Conservation (phyloP, 805 yeast genomes). For the Cyberlindnera nakhonratchasimensis region DNA sequence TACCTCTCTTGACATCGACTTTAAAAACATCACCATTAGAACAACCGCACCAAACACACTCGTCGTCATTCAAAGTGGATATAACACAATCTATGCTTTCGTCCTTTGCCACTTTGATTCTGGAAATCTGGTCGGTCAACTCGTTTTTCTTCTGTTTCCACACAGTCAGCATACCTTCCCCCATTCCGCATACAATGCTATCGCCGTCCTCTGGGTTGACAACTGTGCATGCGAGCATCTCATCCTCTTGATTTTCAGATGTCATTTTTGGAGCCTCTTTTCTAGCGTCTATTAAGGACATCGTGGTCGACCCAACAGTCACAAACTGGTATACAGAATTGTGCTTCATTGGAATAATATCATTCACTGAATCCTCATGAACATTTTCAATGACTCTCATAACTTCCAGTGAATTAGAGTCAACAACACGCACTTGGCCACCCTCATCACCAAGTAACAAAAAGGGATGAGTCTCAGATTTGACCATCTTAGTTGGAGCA, state of each 20-base stretch:
- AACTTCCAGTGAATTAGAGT: constrained; percentile 47
- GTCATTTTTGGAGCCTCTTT: constrained; percentile 45
- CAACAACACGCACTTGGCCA: constrained; percentile 64
- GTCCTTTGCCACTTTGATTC: constrained; percentile 65
- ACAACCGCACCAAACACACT: constrained; percentile 72
- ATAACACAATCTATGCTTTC: constrained; percentile 71
- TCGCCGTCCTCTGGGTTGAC: constrained; percentile 61
- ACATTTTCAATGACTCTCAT: constrained; percentile 48
- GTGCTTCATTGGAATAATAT: constrained; percentile 64
- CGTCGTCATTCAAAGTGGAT: constrained; percentile 38
- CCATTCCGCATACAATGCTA: constrained; percentile 77
- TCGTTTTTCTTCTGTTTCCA: constrained; percentile 77
- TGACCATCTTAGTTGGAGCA: constrained; percentile 33
- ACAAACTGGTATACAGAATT: constrained; percentile 76
- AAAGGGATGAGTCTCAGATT: constrained; percentile 36
- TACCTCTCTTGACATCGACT: constrained; percentile 62
- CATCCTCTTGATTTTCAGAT: constrained; percentile 93
- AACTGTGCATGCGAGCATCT: constrained; percentile 71
- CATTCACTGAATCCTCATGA: constrained; percentile 78
- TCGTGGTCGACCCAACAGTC: constrained; percentile 77
- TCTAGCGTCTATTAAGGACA: constrained; percentile 74
- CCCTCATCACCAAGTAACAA: constrained; percentile 61
- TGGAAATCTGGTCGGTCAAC: constrained; percentile 70
- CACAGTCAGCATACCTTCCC: constrained; percentile 82
- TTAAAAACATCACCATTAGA: constrained; percentile 71